Evolutionary conservation across 1,284 basidiomycete genomes (phyloP).

Genomic region (Sutorius eximius): DNA sequence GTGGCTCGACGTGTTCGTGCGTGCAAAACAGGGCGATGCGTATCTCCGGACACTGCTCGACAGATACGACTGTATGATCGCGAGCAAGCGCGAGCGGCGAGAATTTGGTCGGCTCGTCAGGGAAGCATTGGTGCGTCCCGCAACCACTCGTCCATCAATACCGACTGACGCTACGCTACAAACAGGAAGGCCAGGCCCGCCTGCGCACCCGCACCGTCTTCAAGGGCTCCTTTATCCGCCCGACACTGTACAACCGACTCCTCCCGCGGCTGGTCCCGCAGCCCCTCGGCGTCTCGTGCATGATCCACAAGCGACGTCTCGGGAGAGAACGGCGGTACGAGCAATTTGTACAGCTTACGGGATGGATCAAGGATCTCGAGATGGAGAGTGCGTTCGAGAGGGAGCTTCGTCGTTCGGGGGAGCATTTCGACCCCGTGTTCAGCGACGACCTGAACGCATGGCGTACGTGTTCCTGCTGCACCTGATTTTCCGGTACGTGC

Average conservation of each 20-base stretch:
- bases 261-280: conserved; percentile 79
- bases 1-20: conserved; percentile 63
- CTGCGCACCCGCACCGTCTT: conserved; percentile 59
- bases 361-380: conserved; percentile 45
- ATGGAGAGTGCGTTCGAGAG: conserved; percentile 59
- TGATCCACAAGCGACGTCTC: conserved; percentile 61
- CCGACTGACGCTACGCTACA: background rate
- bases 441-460: conserved; percentile 25
- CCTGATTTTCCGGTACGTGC: background rate
- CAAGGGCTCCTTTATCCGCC: conserved; percentile 65
- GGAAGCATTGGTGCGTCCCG: conserved; percentile 50
- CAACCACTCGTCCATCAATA: background rate
- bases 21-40: conserved; percentile 52
- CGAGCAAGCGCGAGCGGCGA: conserved; percentile 49
- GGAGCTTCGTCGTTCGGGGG: conserved; percentile 29
- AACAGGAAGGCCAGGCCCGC: conserved; percentile 48
- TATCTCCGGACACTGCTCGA: conserved; percentile 46
- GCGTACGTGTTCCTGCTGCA: conserved; percentile 19
- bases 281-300: conserved; percentile 63
- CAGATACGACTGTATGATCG: conserved; percentile 58
- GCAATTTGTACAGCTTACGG: conserved; percentile 34
- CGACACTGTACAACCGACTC: conserved; percentile 61
- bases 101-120: conserved; percentile 46
- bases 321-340: conserved; percentile 49
- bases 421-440: conserved; percentile 19